Evolutionary conservation across 2,329 filamentous ascomycete species (phyloP).

Genomic region (Myriosclerotinia curreyana): DNA sequence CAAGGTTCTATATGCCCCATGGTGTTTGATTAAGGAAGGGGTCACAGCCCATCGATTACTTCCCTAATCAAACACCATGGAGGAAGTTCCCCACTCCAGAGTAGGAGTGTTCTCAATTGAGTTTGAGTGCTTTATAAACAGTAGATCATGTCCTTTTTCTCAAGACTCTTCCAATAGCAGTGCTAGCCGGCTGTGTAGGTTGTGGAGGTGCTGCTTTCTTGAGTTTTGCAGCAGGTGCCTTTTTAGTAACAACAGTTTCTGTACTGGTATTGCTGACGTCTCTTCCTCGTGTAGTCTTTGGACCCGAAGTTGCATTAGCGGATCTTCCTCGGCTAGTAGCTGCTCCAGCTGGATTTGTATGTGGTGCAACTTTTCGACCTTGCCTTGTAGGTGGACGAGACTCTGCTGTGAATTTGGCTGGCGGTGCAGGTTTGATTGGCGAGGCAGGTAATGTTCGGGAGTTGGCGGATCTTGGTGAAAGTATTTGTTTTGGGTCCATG

Average conservation of each 20-base stretch:
- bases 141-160: slow-evolving; percentile 33
- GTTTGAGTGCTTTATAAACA: neutral
- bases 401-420: slow-evolving; percentile 54
- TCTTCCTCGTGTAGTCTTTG: slow-evolving; percentile 50
- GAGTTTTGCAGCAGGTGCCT: slow-evolving; percentile 37
- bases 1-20: slow-evolving; percentile 15
- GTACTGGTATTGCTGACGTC: slow-evolving; percentile 56
- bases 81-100: slow-evolving; percentile 12
- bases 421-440: slow-evolving; percentile 43
- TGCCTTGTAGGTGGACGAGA: slow-evolving; percentile 54
- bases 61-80: neutral
- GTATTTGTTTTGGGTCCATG: slow-evolving; percentile 55
- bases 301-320: slow-evolving; percentile 41
- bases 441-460: slow-evolving; percentile 49
- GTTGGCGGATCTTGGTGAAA: slow-evolving; percentile 82
- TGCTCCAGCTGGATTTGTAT: slow-evolving; percentile 23
- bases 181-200: slow-evolving; percentile 43
- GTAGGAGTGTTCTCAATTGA: slow-evolving; percentile 6
- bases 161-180: slow-evolving; percentile 37
- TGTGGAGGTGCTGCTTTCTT: slow-evolving; percentile 54
- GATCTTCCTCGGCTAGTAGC: slow-evolving; percentile 33
- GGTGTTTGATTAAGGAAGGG: slow-evolving; percentile 3
- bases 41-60: neutral
- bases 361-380: slow-evolving; percentile 39
- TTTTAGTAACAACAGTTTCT: slow-evolving; percentile 52